Evolutionary conservation across 2,329 filamentous ascomycete genomes (phyloP).

Genomic region (Spiromastix sp.): DNA sequence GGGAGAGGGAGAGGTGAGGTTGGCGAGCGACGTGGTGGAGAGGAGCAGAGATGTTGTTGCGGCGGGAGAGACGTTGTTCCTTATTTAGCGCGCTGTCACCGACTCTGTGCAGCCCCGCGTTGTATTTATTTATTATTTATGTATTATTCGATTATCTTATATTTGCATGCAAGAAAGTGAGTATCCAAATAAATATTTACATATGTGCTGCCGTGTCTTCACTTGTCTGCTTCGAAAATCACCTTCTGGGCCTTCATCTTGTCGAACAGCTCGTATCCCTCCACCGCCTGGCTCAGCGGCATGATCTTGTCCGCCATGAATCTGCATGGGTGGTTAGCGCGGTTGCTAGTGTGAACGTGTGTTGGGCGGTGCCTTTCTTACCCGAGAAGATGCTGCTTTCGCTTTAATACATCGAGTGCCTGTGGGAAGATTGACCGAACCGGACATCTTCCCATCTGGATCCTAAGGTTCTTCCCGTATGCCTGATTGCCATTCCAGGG

Average conservation of each 20-base stretch:
- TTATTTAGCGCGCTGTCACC: no score
- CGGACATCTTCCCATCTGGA: constrained; percentile 69
- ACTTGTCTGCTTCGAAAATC: constrained; percentile 47
- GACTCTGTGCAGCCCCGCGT: no score
- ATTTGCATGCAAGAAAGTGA: no score
- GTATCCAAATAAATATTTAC: no score
- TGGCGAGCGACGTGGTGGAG: not conserved
- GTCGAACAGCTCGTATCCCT: constrained; percentile 63
- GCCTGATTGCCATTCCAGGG: constrained; percentile 57
- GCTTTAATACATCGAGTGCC: constrained; percentile 53
- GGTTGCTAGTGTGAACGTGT: no score
- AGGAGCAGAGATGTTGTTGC: constrained; percentile 4
- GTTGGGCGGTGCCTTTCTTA: constrained; percentile 40
- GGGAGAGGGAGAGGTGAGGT: constrained; percentile 10
- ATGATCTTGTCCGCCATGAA: constrained; percentile 72
- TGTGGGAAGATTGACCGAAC: constrained; percentile 60
- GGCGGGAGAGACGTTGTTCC: no score
- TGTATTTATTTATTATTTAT: no score
- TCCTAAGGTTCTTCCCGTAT: constrained; percentile 56
- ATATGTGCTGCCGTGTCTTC: no score
- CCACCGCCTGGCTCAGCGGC: constrained; percentile 54
- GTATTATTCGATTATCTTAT: no score
- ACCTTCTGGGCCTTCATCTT: constrained; percentile 66
- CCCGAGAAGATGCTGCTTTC: constrained; percentile 57
- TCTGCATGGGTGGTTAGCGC: no score